Conservation (phyloP, 257 asterid species). For the Solanum corneliomulleri region DNA sequence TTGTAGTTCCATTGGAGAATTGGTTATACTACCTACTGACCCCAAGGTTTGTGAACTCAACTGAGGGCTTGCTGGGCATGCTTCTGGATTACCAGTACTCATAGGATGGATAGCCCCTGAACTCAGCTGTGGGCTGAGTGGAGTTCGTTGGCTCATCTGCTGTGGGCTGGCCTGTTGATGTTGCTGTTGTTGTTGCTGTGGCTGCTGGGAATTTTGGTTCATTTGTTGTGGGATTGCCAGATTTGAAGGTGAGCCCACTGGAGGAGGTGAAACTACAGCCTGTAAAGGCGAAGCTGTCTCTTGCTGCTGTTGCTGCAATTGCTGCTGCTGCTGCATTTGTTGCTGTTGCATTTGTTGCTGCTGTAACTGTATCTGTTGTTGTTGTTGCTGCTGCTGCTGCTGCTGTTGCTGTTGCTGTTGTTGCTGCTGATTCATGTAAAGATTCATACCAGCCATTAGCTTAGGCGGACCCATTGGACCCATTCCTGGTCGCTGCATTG, state of each 20-base stretch:
- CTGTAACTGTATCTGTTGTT: constrained; percentile 26
- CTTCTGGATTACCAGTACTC: constrained; percentile 59
- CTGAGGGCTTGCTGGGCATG: constrained; percentile 94
- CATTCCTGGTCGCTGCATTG: constrained; percentile 56
- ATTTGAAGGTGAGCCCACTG: constrained; percentile 77
- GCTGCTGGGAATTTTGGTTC: constrained; percentile 39
- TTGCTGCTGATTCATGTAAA: constrained; percentile 57
- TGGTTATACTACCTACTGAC: constrained; percentile 70
- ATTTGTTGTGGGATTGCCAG: constrained; percentile 57
- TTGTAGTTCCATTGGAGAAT: constrained; percentile 86
- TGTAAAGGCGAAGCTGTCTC: constrained; percentile 62
- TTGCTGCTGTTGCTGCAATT: constrained; percentile 24
- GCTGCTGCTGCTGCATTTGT: constrained; percentile 26
- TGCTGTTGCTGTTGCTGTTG: constrained; percentile 48
- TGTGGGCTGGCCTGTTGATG: constrained; percentile 73
- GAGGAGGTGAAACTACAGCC: constrained; percentile 63
- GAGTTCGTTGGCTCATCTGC: constrained; percentile 80
- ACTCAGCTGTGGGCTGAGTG: constrained; percentile 94
- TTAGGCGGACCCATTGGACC: constrained; percentile 94
- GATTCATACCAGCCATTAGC: constrained; percentile 51
- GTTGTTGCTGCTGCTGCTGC: constrained; percentile 19
- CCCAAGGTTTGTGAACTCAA: constrained; percentile 88
- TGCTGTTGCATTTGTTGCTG: constrained; percentile 22
- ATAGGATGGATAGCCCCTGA: constrained; percentile 74
- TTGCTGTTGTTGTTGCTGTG: constrained; percentile 19